Evolutionary conservation across 2,329 filamentous ascomycete genomes (phyloP).

Genomic region (Alternaria postmessia): DNA sequence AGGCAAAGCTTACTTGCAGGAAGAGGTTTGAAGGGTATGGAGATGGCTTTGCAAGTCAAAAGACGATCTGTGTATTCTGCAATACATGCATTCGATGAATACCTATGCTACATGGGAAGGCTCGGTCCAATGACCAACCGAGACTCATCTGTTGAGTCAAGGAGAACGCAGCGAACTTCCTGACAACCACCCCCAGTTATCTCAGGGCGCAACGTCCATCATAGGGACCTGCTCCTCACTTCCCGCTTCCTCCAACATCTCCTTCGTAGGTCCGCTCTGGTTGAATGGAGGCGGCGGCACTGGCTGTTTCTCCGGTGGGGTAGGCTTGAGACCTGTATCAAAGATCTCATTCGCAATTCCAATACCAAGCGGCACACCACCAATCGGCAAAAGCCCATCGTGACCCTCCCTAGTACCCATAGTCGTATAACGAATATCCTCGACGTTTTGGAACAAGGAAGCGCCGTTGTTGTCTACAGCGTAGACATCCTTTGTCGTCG

Average conservation of each 20-base stretch:
- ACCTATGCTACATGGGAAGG: neutral
- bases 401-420: slow-evolving; percentile 17
- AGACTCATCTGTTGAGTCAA: too few species aligned
- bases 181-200: neutral
- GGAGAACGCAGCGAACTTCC: neutral
- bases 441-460: slow-evolving; percentile 18
- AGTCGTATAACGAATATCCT: slow-evolving; percentile 20
- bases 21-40: too few species aligned
- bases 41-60: too few species aligned
- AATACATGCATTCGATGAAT: neutral
- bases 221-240: neutral
- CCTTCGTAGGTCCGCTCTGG: neutral
- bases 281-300: neutral
- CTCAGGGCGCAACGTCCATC: slow-evolving; percentile 8
- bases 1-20: too few species aligned
- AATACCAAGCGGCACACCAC: slow-evolving; percentile 23
- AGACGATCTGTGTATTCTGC: too few species aligned
- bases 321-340: slow-evolving; percentile 15
- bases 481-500: slow-evolving; percentile 18
- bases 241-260: neutral
- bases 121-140: too few species aligned
- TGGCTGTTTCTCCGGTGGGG: slow-evolving; percentile 16
- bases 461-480: slow-evolving; percentile 18
- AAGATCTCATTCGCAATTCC: slow-evolving; percentile 26
- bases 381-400: slow-evolving; percentile 17